Base-by-base conservation (phyloP, 768 basidiomycete species). In the Cystoderma amianthinum region DNA sequence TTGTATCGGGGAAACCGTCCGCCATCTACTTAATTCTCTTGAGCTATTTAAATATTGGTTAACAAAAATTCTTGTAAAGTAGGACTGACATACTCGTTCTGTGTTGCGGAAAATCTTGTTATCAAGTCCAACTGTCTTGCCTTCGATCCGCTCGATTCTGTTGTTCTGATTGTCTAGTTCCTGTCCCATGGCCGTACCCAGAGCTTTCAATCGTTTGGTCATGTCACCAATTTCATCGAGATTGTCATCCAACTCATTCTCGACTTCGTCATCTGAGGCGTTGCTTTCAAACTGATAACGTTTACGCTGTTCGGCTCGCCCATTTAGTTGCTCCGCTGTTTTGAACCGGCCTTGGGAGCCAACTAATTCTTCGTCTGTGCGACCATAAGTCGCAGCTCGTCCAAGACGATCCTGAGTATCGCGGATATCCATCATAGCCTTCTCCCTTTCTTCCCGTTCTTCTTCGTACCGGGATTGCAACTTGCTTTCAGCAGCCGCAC, bases 161-260 rank as follows among this genome's bases (percentile, higher is more conserved):
- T 55, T 52, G 66, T 92, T 97, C 71, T 99, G 96, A 17, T 66
- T 69, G 50, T 92, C 83, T 42, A 98, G 78, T 57, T 97, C 94
- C 45, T 87, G 75, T 33, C 87, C 85, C 83, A 90, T 91, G 3
- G 85, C 80, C 46, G 71, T 71, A 4, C 85, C 88, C 15, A 94
- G 65, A 2, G 80, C 78, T 62, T 86, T 89, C 45, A 96, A 70
- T 35, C 79, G 69, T 64, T 82, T 86, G 2, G 87, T 78, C 39
- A 84, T 76, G 38, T 80, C 81, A 24, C 76, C 66, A 44, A 95
- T 85, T 60, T 95, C 92, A 56, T 88, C 81, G 18, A 99, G 65
- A 59, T 98, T 97, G 48, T 75, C 79, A 53, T 97, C 95, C 25
- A 99, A 54, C 62, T 98, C 93, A 51, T 97, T 85, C 65, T 99